A percentile compares a stretch with the other conserved stretches of the same genome.
These are phyloP conservation scores for Suhomyces ambrosiae DNA, from an alignment of 1,139 yeast species.

Conservation along the genomic window DNA sequence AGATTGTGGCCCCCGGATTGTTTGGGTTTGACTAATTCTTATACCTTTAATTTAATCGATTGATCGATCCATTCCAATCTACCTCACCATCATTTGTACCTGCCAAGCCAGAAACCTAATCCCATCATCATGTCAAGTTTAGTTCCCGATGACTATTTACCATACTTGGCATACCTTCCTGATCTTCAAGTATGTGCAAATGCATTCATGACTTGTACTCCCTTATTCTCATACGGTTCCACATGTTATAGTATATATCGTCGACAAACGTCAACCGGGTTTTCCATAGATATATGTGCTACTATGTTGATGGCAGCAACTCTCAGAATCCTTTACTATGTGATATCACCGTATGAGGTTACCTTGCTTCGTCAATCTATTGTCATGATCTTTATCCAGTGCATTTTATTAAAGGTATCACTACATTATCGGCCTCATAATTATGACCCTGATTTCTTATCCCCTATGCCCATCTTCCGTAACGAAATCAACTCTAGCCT, in stretches of 20 bases:
- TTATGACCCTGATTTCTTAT: conserved; percentile 45
- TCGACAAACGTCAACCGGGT: conserved; percentile 70
- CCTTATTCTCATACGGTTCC: conserved; percentile 82
- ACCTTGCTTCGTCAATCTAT: conserved; percentile 75
- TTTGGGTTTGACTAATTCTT: too few species aligned
- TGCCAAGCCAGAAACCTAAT: too few species aligned
- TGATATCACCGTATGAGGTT: conserved; percentile 77
- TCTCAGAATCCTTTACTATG: conserved; percentile 72
- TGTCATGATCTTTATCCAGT: conserved; percentile 76
- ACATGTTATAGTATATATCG: conserved; percentile 70
- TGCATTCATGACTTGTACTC: conserved; percentile 66
- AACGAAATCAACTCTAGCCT: conserved; percentile 29
- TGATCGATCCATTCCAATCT: too few species aligned
- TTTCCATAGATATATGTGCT: conserved; percentile 85
- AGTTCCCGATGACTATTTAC: conserved; percentile 27
- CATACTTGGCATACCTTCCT: conserved; percentile 45
- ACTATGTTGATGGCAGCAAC: conserved; percentile 83
- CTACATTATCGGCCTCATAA: conserved; percentile 56
- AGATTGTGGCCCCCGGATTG: too few species aligned
- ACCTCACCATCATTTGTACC: too few species aligned
- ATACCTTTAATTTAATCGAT: neutral
- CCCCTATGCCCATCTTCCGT: conserved; percentile 33
- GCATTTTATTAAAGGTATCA: conserved; percentile 61
- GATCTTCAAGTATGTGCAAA: conserved; percentile 46
- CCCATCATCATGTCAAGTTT: conserved; percentile 14